A percentile compares a stretch with the other conserved stretches of the same genome.
Conservation (phyloP, 768 basidiomycete species). For the Lentinus tigrinus region DNA sequence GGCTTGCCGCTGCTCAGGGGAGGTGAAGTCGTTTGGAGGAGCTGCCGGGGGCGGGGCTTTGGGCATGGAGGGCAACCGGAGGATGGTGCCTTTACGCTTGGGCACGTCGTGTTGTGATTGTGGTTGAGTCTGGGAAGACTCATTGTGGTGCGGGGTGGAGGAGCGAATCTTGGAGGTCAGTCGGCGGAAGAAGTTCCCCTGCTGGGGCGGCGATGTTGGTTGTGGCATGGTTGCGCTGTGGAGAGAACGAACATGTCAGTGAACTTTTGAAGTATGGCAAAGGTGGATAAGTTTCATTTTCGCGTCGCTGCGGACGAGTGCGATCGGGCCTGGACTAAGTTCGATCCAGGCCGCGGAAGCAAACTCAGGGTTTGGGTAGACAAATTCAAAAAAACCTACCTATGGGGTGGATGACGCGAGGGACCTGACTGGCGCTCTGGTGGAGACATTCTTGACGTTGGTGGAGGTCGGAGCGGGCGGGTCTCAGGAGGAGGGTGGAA, state of each 20-base stretch:
- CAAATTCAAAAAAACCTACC: background rate
- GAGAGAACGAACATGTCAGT: background rate
- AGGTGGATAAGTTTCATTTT: background rate
- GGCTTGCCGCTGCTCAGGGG: conserved; percentile 18
- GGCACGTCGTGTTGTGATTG: background rate
- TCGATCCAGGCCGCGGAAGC: background rate
- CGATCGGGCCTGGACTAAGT: background rate
- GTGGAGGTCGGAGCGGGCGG: background rate
- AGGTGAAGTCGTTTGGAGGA: conserved; percentile 16
- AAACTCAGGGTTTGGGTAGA: background rate
- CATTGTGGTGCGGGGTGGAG: too few relatives aligned
- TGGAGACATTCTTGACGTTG: background rate
- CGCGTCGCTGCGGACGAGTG: background rate
- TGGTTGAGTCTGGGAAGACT: background rate
- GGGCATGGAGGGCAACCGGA: conserved; percentile 12
- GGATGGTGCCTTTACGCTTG: conserved; percentile 3
- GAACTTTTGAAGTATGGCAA: background rate
- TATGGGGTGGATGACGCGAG: background rate
- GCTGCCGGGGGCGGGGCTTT: conserved; percentile 12
- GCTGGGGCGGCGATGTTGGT: background rate
- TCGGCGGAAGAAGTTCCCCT: conserved; percentile 9
- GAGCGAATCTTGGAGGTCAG: conserved; percentile 16
- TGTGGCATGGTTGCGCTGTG: conserved; percentile 2
- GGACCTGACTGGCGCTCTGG: background rate
- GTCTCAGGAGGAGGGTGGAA: background rate